phyloP scores from a whole-genome alignment of 768 basidiomycete genomes.

The Xerocomus potaroensis region DNA sequence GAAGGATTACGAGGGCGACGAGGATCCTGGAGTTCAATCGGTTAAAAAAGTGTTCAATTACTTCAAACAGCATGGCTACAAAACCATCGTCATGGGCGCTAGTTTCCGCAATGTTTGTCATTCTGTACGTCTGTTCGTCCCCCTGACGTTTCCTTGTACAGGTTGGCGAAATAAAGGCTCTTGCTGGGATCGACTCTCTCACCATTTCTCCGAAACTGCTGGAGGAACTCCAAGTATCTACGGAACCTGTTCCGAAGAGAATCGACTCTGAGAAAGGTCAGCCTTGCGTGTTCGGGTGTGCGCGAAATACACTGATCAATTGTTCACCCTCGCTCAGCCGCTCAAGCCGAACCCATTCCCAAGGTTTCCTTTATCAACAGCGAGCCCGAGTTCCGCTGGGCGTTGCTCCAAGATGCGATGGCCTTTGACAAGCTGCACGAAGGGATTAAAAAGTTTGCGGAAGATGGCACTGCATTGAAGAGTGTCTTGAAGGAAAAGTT shows the following conservation, averaged over 20 bases:
- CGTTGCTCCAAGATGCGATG: too few species aligned
- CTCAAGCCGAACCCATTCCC: too few species aligned
- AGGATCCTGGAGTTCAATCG: slow-evolving; percentile 93
- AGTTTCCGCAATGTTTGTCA: slow-evolving; percentile 92
- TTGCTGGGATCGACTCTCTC: slow-evolving; percentile 96
- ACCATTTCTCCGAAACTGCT: slow-evolving; percentile 91
- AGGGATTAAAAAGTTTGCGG: too few species aligned
- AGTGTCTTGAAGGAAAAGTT: too few species aligned
- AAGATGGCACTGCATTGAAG: too few species aligned
- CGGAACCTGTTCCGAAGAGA: slow-evolving; percentile 75
- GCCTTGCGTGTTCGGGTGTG: too few species aligned
- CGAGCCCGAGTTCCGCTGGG: too few species aligned
- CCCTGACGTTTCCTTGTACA: slow-evolving; percentile 31
- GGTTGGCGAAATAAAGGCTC: slow-evolving; percentile 88
- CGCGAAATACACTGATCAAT: too few species aligned
- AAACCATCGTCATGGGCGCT: slow-evolving; percentile 99
- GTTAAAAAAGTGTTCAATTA: slow-evolving; percentile 99
- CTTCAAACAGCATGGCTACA: slow-evolving; percentile 98
- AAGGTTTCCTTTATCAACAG: too few species aligned
- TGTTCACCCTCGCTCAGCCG: too few species aligned
- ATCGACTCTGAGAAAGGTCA: too few species aligned
- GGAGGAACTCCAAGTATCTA: slow-evolving; percentile 86
- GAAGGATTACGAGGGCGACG: slow-evolving; percentile 83
- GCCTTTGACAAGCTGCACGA: too few species aligned
- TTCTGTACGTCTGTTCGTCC: neutral